phyloP scores from a whole-genome alignment of 257 asterid species.

The Solanum tarapatanum region DNA sequence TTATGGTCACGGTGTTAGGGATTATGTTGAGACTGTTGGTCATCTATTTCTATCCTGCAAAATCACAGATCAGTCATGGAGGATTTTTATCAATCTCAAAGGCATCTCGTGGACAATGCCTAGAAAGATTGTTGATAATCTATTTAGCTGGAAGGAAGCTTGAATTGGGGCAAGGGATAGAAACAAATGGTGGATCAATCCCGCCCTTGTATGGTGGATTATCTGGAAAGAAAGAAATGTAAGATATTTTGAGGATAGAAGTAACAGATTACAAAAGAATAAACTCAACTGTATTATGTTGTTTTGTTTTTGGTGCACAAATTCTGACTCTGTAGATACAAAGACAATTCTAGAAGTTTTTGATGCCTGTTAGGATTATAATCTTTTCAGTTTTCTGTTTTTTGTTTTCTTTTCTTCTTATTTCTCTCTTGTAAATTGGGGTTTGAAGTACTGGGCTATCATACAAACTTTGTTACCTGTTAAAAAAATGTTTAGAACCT shows the following conservation, averaged over 20 bases:
- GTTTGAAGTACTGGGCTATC: neutral
- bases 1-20: neutral
- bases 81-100: neutral
- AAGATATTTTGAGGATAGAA: neutral
- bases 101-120: neutral
- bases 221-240: neutral
- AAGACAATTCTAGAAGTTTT: neutral
- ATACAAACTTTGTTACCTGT: neutral
- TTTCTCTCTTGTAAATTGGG: neutral
- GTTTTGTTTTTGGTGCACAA: neutral
- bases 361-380: neutral
- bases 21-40: neutral
- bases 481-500: neutral
- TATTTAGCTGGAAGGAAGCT: neutral
- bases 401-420: neutral
- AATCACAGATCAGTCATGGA: neutral
- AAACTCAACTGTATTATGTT: neutral
- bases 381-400: neutral
- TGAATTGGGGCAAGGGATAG: neutral
- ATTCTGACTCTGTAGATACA: neutral
- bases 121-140: neutral
- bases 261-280: neutral
- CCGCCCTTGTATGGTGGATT: neutral
- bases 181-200: neutral
- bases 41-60: neutral